Base-by-base conservation (phyloP, 208 protist genomes). In the Leptomonas pyrrhocoris region DNA sequence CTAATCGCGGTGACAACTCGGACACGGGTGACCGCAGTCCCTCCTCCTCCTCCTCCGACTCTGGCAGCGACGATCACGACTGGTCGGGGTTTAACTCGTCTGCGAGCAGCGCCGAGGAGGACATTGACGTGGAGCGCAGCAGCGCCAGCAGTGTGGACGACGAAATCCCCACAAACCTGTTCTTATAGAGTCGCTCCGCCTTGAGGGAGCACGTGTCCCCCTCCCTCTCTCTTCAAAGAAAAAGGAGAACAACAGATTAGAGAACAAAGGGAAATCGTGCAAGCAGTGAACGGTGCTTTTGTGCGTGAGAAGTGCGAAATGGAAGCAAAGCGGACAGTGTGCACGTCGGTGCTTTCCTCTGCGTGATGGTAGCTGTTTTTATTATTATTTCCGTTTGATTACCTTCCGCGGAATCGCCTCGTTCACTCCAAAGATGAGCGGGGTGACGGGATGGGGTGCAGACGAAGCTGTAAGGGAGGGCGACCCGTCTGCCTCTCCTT, bases 1-100 rank as follows among this genome's bases (percentile, higher is more conserved):
- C 28, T 30, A 25, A 9, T 25, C 9, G 11, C 19, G 31, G 1
- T 0, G 65, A 68, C 54, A 73, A 74, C 36, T 79, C 77, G 21
- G 74, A 70, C 23, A 64, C 59, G 19, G 75, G 83, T 49, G 78
- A 82, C 4, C 55, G 55, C 42, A 67, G 64, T 40, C 48, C 56
- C 11, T 77, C 56, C 5, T 71, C 61, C 45, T 28, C 57, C 8
- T 45, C 49, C 43, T 46, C 63, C 23, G 72, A 42, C 42, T 77
- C 64, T 15, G 58, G 56, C 48, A 79, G 73, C 28, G 73, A 79
- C 66, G 73, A 73, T 27, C 59, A 73, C 45, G 66, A 79, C 31
- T 73, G 73, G 66, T 73, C 63, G 2, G 63, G 31, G 49, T 46
- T 31, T 23, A 62, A 54, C 25, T 77, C 72, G 3, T 59, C 43